Evolutionary conservation across 352 stramenopile genomes (phyloP).

Genomic region (Pythium brassicae): DNA sequence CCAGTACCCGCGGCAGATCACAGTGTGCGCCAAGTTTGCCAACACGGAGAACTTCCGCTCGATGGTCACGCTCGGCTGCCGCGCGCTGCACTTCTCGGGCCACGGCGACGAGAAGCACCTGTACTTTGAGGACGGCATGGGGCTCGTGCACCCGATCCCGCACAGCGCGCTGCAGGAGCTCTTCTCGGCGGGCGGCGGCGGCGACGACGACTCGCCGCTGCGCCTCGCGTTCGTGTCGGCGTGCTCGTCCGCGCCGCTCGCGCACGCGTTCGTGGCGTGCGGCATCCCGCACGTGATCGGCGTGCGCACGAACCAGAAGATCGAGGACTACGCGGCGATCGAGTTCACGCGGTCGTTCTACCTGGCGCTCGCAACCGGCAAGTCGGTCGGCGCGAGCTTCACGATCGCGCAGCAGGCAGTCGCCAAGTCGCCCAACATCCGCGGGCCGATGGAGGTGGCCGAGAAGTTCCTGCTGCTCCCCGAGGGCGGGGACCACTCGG

Average conservation of each 20-base stretch:
- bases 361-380: constrained; percentile 66
- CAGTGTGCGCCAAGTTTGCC: constrained; percentile 92
- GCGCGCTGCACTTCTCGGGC: constrained; percentile 93
- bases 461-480: constrained; percentile 78
- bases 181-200: constrained; percentile 45
- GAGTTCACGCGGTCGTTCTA: constrained; percentile 86
- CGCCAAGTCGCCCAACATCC: constrained; percentile 74
- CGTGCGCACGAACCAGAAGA: constrained; percentile 80
- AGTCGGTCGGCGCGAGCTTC: constrained; percentile 67
- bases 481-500: constrained; percentile 69
- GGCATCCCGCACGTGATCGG: constrained; percentile 91
- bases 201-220: constrained; percentile 34
- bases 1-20: constrained; percentile 78
- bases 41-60: constrained; percentile 92
- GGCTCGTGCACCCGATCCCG: constrained; percentile 70
- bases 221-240: constrained; percentile 80
- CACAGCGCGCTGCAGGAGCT: constrained; percentile 67
- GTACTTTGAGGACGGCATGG: constrained; percentile 94
- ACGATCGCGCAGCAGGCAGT: constrained; percentile 72
- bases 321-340: constrained; percentile 84
- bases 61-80: constrained; percentile 88
- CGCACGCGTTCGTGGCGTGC: constrained; percentile 83
- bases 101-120: constrained; percentile 91
- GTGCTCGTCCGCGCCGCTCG: constrained; percentile 70
- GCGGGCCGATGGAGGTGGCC: constrained; percentile 55